Base-by-base conservation (phyloP, 192 early-diverging fungal genomes). In the Ambispora gerdemannii region DNA sequence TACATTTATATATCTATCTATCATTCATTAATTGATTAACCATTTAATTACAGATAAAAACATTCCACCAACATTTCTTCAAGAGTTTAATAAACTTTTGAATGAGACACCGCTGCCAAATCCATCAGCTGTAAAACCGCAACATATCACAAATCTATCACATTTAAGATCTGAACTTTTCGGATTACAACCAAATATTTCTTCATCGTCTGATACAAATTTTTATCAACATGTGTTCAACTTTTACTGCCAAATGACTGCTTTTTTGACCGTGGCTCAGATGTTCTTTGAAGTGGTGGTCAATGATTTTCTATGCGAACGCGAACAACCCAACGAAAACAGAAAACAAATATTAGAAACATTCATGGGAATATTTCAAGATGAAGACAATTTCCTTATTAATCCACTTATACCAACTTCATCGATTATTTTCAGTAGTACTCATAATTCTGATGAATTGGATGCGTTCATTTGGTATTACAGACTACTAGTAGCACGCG, bases 351-450 rank as follows among this genome's bases (percentile, higher is more conserved):
- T 15, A 28, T 30, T 70, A 33, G 56, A 60, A 43, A 22, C 20
- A 3, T 70, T 70, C n/a, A 70, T 70, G 68, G 60, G 32, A n/a
- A 70, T 70, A 28, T 70, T 70, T 70, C 36, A 58, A 25, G 55
- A 60, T 22, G 56, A 59, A 20, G 68, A 70, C 8, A 70, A 70
- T 50, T 58, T 58, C 22, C 60, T 60, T 1, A 32, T 31, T 19
- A 30, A 62, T 17, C 20, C 30, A 43, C n/a, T n/a, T n/a, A n/a
- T n/a, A n/a, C 27, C 10, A 28, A 25, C 30, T 24, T 17, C 51
- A 4, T 30, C 19, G 53, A 25, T 17, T 34, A 22, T 24, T 50
- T 24, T 34, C 15, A 36, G 49, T 30, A 30, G 25, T 20, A 30
- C 7, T 25, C 33, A 50, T 33, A 35, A 20, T n/a, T 24, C 22